phyloP scores from a whole-genome alignment of 257 asterid species.

The Eucommia ulmoides region DNA sequence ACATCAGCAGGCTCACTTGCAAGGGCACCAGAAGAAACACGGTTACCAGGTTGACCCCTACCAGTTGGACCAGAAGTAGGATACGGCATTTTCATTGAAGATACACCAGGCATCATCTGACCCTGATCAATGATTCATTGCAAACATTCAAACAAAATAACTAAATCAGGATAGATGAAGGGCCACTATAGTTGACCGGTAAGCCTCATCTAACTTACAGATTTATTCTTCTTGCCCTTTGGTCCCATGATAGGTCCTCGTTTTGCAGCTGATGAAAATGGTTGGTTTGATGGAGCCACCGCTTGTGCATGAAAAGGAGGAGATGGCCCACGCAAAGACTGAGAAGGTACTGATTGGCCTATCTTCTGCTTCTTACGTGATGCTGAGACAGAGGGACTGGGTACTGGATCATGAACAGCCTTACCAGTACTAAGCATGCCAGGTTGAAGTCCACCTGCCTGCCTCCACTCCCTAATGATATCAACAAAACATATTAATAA shows the following conservation, averaged over 20 bases:
- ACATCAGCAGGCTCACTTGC: slow-evolving; percentile 36
- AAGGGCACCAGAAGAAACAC: slow-evolving; percentile 31
- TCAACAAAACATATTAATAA: neutral
- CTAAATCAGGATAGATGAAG: neutral
- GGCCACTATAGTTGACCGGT: neutral
- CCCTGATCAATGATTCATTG: neutral
- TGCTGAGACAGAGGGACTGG: slow-evolving; percentile 22
- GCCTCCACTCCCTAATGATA: slow-evolving; percentile 22
- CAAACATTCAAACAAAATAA: no score
- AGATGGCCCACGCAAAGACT: slow-evolving; percentile 21
- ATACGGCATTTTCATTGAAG: neutral
- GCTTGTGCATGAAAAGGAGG: slow-evolving; percentile 27
- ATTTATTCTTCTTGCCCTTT: slow-evolving; percentile 51
- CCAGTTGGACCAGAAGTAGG: neutral
- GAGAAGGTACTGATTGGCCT: slow-evolving; percentile 16
- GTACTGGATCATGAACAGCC: slow-evolving; percentile 23
- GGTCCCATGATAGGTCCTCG: slow-evolving; percentile 44
- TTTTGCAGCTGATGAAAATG: slow-evolving; percentile 48
- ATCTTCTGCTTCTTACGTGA: slow-evolving; percentile 20
- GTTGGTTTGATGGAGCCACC: no score
- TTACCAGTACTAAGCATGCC: slow-evolving; percentile 16
- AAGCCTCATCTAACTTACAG: slow-evolving; percentile 25
- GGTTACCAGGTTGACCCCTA: slow-evolving; percentile 8
- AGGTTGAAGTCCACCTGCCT: slow-evolving; percentile 19
- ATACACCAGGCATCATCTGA: neutral